Base-by-base conservation (phyloP, 495 filamentous ascomycete genomes). In the Podospora appendiculata region DNA sequence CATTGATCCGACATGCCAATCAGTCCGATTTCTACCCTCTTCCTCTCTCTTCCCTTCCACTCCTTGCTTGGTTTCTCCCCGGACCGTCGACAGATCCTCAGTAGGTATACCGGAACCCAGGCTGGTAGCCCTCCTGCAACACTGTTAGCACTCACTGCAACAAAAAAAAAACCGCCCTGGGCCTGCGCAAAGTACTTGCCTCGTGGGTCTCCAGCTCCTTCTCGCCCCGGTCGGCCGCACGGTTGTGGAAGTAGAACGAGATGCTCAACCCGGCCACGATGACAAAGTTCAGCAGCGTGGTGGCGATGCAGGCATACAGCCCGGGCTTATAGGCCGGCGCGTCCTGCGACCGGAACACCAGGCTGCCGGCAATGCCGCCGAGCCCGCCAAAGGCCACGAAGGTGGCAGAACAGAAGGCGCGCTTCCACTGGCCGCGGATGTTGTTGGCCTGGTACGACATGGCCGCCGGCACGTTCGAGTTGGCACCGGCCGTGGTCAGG, bases 381-480 rank as follows among this genome's bases (percentile, higher is more conserved):
- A 85, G 70, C 9, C 78, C 81, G 13, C 80, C 82, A 48, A 79
- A 72, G 6, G 75, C 76, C 10, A 78, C 79, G 8, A 86, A 70
- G 2, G 76, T 80, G 1, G 82, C 81, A 50, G 72, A 77, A 60
- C 70, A 77, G 39, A 86, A 76, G 1, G 82, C 82, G 2, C 83
- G 72, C 53, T 79, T 84, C 83, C 82, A 85, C 65, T 85, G 82
- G 14, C 82, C 82, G 42, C 79, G 78, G 61, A 85, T 76, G 62
- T 86, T 86, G 69, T 85, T 85, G 32, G 81, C 79, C 64, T 86
- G 82, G 59, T 83, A 85, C 0, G 81, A 74, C 74, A 86, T 70
- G 42, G 71, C 56, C 13, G 65, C 62, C 6, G 78, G 83, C 36
- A 84, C 75, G 59, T 84, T 85, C 13, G 80, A 72, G 63, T 86